Conservation (phyloP, 1,139 yeast genomes). For the Diutina pseudorugosa region DNA sequence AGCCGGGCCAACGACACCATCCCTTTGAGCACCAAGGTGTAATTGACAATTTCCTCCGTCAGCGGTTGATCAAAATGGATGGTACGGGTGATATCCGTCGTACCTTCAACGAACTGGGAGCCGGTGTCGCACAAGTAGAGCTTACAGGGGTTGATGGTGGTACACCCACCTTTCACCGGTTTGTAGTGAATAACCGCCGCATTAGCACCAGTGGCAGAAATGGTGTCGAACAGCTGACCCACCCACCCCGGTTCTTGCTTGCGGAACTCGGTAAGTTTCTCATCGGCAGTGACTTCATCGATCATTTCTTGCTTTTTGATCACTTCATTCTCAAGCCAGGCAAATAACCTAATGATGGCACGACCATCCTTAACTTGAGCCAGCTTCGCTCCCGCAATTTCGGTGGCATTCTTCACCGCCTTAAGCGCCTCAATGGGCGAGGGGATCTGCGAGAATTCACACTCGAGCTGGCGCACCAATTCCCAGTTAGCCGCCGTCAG, state of each 20-base stretch:
- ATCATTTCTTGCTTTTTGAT: slow-evolving; percentile 41
- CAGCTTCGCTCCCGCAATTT: slow-evolving; percentile 58
- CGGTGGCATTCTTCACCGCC: slow-evolving; percentile 63
- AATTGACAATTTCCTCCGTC: slow-evolving; percentile 55
- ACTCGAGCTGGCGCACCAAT: slow-evolving; percentile 41
- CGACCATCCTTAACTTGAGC: slow-evolving; percentile 87
- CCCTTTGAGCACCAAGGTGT: slow-evolving; percentile 88
- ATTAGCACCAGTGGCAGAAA: slow-evolving; percentile 86
- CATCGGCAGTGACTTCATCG: slow-evolving; percentile 74
- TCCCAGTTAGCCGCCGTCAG: slow-evolving; percentile 71
- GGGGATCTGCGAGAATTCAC: slow-evolving; percentile 31
- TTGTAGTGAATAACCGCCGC: slow-evolving; percentile 90
- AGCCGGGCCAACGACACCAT: slow-evolving; percentile 69
- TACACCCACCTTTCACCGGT: slow-evolving; percentile 52
- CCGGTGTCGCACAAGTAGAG: slow-evolving; percentile 88
- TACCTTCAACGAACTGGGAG: slow-evolving; percentile 87
- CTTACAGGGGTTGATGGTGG: slow-evolving; percentile 62
- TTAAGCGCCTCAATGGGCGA: slow-evolving; percentile 67
- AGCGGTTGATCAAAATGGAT: slow-evolving; percentile 67
- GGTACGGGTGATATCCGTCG: slow-evolving; percentile 94
- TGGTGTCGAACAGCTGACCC: slow-evolving; percentile 86
- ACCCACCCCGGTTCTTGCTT: slow-evolving; percentile 47
- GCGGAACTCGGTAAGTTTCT: slow-evolving; percentile 55
- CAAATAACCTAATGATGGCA: slow-evolving; percentile 64
- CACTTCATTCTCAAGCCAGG: slow-evolving; percentile 75